Evolutionary conservation across 371 early-diverging fungal genomes (phyloP).

Genomic region (Nematocida sp.): DNA sequence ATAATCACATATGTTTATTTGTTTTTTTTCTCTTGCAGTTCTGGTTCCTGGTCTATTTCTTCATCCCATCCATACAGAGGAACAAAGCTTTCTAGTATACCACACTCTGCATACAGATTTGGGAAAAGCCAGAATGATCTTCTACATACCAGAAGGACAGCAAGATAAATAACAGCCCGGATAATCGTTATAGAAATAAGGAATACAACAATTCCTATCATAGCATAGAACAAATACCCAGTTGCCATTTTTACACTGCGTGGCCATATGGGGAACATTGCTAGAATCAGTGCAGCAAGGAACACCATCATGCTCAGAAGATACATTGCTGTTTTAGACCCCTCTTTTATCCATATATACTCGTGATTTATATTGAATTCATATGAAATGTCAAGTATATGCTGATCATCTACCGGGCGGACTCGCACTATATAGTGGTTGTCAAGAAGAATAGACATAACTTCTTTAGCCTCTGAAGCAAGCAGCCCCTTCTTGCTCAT

Average conservation of each 20-base stretch:
- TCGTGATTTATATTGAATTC: conserved; percentile 59
- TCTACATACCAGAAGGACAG: conserved; percentile 76
- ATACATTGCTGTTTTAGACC: conserved; percentile 75
- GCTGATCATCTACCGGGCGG: conserved; percentile 29
- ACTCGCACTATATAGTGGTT: conserved; percentile 62
- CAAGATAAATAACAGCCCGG: conserved; percentile 78
- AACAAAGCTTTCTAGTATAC: conserved; percentile 89
- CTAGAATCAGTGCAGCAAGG: conserved; percentile 77
- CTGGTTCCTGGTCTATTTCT: conserved; percentile 39
- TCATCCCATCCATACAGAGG: conserved; percentile 82
- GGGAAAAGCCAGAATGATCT: conserved; percentile 98
- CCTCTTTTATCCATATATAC: conserved; percentile 90
- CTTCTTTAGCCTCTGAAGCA: conserved; percentile 36
- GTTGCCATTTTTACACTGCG: conserved; percentile 76
- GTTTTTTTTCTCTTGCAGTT: conserved; percentile 11
- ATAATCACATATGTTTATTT: neutral
- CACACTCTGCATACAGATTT: conserved; percentile 93
- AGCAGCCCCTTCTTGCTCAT: conserved; percentile 28
- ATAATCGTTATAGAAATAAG: conserved; percentile 83
- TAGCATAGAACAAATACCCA: conserved; percentile 76
- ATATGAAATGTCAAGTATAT: conserved; percentile 54
- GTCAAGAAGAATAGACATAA: conserved; percentile 59
- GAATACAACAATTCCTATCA: conserved; percentile 76
- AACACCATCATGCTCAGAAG: conserved; percentile 77
- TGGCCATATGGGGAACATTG: conserved; percentile 97